Conservation (phyloP, 2,329 filamentous ascomycete genomes). For the Verticillium klebahnii region DNA sequence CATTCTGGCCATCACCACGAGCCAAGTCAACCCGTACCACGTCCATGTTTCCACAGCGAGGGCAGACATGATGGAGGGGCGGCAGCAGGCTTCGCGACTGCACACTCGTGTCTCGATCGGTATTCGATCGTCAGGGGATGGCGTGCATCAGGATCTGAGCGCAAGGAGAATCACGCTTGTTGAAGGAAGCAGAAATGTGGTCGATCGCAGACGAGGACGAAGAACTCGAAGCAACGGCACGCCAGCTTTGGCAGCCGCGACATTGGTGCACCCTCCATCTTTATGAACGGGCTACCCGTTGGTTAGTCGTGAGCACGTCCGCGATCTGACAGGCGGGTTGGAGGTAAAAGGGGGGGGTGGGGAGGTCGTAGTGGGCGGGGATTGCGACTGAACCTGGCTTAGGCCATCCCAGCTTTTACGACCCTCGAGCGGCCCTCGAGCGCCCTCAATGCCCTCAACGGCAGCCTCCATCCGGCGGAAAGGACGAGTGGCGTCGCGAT, state of each 20-base stretch:
- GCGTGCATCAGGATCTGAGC: neutral
- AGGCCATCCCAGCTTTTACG: neutral
- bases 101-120: neutral
- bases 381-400: neutral
- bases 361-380: neutral
- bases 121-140: neutral
- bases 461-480: neutral
- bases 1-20: slow-evolving; percentile 34
- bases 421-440: neutral
- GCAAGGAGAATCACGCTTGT: neutral
- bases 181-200: neutral
- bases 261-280: neutral
- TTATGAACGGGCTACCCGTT: neutral
- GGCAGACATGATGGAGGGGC: slow-evolving; percentile 18
- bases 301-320: neutral
- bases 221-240: neutral
- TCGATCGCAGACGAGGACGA: neutral
- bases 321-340: neutral
- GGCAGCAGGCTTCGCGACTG: neutral
- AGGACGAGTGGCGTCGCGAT: neutral
- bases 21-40: slow-evolving; percentile 36
- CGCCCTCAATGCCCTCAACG: neutral
- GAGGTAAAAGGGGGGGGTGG: neutral
- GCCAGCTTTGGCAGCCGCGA: neutral
- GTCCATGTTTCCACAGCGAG: slow-evolving; percentile 36